Percentiles rank a stretch among this genome's conserved stretches.
Evolutionary conservation across 257 asterid genomes (phyloP).

Genomic region (Primulina tabacum): DNA sequence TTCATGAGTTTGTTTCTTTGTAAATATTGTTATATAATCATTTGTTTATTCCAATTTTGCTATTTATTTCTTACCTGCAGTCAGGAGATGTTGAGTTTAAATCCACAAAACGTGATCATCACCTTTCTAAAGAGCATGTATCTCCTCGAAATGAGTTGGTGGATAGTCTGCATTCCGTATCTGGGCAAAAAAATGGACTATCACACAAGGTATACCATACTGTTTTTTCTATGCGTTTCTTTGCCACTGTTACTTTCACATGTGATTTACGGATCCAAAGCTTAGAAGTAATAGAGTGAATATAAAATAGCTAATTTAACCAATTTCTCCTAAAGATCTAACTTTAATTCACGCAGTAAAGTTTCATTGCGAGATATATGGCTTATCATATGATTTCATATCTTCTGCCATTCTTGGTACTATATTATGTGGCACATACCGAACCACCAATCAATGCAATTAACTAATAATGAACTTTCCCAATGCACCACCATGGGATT

Average conservation of each 20-base stretch:
- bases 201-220: conserved; percentile 30
- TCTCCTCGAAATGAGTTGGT: conserved; percentile 24
- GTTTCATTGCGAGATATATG: neutral
- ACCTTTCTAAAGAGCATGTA: conserved; percentile 28
- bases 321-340: neutral
- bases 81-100: conserved; percentile 31
- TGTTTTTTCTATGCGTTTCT: neutral
- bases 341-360: neutral
- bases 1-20: neutral
- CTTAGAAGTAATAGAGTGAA: neutral
- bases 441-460: neutral
- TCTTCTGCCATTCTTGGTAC: neutral
- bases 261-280: neutral
- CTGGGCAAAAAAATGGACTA: conserved; percentile 35
- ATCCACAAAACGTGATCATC: conserved; percentile 25
- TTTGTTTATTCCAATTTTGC: conserved; percentile 5
- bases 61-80: conserved; percentile 28
- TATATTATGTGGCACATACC: neutral
- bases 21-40: neutral
- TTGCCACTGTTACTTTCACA: neutral
- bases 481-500: neutral
- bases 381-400: neutral
- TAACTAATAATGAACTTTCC: too few species aligned
- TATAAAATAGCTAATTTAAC: neutral
- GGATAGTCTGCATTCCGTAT: conserved; percentile 35